phyloP scores from a whole-genome alignment of 805 yeast genomes.

The Myxozyma monticola region DNA sequence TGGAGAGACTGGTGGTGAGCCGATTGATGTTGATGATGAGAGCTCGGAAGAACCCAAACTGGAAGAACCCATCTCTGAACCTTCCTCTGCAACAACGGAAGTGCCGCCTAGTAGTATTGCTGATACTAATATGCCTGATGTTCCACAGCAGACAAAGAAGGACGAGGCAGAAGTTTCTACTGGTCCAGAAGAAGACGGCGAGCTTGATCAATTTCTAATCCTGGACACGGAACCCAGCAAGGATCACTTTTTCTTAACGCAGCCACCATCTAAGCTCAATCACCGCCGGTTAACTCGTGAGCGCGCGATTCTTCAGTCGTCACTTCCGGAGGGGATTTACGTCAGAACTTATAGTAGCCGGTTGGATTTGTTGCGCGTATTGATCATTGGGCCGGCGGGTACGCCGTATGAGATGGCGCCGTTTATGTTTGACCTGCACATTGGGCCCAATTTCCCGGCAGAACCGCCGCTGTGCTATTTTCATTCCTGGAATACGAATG shows the following conservation, averaged over 20 bases:
- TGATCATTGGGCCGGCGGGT: slow-evolving; percentile 25
- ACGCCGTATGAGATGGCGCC: slow-evolving; percentile 31
- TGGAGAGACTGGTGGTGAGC: no score
- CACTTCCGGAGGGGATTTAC: slow-evolving; percentile 29
- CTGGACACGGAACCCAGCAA: slow-evolving; percentile 17
- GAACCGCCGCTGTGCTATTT: slow-evolving; percentile 27
- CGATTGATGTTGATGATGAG: neutral
- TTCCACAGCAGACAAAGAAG: neutral
- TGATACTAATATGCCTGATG: neutral
- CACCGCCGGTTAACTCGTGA: slow-evolving; percentile 27
- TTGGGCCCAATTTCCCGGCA: slow-evolving; percentile 16
- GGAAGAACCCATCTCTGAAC: neutral
- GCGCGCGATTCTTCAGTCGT: slow-evolving; percentile 19
- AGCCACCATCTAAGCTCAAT: slow-evolving; percentile 3
- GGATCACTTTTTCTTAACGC: slow-evolving; percentile 13
- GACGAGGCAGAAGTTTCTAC: no score
- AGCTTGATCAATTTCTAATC: slow-evolving; percentile 12
- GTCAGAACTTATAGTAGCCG: slow-evolving; percentile 27
- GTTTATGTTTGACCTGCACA: slow-evolving; percentile 26
- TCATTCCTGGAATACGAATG: slow-evolving; percentile 31
- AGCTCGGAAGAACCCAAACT: neutral
- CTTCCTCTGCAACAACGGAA: no score
- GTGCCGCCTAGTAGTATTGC: no score
- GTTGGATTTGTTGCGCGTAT: slow-evolving; percentile 24
- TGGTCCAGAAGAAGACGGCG: slow-evolving; percentile 7